Evolutionary conservation across 345 rosid species (phyloP).

Genomic region (Passiflora organensis): DNA sequence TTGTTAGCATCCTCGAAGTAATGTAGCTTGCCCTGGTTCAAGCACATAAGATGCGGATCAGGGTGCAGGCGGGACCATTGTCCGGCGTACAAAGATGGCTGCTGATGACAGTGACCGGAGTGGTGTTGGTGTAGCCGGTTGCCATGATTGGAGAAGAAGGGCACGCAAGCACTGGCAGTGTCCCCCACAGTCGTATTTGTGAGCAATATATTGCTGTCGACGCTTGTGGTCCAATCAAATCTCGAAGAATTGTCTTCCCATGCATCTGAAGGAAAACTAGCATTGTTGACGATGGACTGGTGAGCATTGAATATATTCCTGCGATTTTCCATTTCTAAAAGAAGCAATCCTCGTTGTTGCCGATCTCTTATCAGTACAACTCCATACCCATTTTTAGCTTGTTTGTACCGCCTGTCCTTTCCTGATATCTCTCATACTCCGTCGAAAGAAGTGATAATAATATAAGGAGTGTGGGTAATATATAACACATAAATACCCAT

Average conservation of each 20-base stretch:
- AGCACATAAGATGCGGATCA: conserved; percentile 48
- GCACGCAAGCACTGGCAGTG: background rate
- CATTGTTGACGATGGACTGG: background rate
- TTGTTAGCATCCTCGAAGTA: conserved; percentile 36
- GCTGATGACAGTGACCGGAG: background rate
- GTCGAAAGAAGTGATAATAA: no score
- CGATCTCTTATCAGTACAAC: no score
- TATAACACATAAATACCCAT: no score
- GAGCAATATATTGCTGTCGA: background rate
- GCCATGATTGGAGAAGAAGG: background rate
- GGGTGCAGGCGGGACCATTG: conserved; percentile 32
- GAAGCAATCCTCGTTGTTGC: no score
- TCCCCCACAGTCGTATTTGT: background rate
- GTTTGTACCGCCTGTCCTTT: background rate
- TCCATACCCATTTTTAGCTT: no score
- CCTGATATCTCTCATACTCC: background rate
- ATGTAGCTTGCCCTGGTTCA: conserved; percentile 52
- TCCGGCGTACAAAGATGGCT: conserved; percentile 23
- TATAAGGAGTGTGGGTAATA: no score
- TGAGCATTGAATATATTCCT: conserved; percentile 17
- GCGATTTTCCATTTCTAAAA: conserved; percentile 33
- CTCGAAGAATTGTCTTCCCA: conserved; percentile 24
- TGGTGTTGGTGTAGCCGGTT: conserved; percentile 7
- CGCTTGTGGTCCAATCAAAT: conserved; percentile 17
- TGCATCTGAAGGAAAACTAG: conserved; percentile 18